Conservation (phyloP, 2,329 filamentous ascomycete genomes). For the Karstenula rhodostoma region DNA sequence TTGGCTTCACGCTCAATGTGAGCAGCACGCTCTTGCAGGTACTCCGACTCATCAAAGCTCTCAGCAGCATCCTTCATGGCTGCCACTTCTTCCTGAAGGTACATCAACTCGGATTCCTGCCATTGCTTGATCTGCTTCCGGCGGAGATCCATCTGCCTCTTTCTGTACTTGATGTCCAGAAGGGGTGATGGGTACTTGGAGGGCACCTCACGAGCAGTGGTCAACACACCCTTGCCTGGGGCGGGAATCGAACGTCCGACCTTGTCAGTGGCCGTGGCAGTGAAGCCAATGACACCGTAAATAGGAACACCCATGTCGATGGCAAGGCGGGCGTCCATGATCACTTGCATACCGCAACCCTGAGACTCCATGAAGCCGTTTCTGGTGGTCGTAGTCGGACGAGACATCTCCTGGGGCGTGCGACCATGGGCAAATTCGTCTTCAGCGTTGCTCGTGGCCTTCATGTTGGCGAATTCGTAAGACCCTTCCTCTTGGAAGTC, state of each 20-base stretch:
- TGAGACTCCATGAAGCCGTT: constrained; percentile 99
- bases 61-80: constrained; percentile 81
- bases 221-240: constrained; percentile 95
- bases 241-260: constrained; percentile 97
- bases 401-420: constrained; percentile 96
- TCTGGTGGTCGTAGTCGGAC: constrained; percentile 93
- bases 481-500: constrained; percentile 99
- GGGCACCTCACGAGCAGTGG: constrained; percentile 87
- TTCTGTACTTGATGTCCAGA: constrained; percentile 96
- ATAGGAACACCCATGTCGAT: constrained; percentile 99
- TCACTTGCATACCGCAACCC: constrained; percentile 96
- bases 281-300: constrained; percentile 91
- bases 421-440: constrained; percentile 96
- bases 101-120: constrained; percentile 94
- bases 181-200: constrained; percentile 95
- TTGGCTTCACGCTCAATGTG: constrained; percentile 90
- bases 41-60: constrained; percentile 81
- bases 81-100: constrained; percentile 88
- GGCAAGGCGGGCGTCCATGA: constrained; percentile 96
- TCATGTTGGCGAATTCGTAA: constrained; percentile 99
- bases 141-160: constrained; percentile 91
- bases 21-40: constrained; percentile 80
- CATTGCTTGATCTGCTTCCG: constrained; percentile 95
- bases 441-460: constrained; percentile 96
- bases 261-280: constrained; percentile 97